A percentile compares a stretch with the other conserved stretches of the same genome.
These are phyloP conservation scores for Acidiella bohemica DNA, from an alignment of 495 filamentous ascomycete species.

Conservation along the genomic window DNA sequence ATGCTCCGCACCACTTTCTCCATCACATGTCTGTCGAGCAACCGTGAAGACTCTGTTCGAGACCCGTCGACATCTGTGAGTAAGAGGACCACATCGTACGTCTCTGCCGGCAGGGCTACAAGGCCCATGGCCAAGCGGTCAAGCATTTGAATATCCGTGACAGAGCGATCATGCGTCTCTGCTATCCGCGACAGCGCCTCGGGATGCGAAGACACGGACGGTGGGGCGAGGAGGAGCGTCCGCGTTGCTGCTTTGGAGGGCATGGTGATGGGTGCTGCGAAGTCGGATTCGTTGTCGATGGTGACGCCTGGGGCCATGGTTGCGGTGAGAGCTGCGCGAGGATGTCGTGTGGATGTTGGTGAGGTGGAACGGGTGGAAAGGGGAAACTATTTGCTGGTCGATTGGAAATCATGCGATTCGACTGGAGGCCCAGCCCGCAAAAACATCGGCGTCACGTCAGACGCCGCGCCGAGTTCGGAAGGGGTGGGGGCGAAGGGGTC, in stretches of 20 bases:
- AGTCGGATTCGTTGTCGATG: slow-evolving; percentile 33
- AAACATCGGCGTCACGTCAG: no score
- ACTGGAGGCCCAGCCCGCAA: no score
- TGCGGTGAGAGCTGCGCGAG: background rate
- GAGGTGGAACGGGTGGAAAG: background rate
- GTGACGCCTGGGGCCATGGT: slow-evolving; percentile 31
- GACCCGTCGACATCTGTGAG: slow-evolving; percentile 59
- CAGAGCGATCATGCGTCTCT: slow-evolving; percentile 50
- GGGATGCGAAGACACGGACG: slow-evolving; percentile 57
- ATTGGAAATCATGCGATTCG: no score
- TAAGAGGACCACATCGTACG: slow-evolving; percentile 78
- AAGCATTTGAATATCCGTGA: slow-evolving; percentile 93
- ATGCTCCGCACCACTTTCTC: slow-evolving; percentile 50
- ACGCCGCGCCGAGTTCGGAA: no score
- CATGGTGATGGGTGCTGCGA: slow-evolving; percentile 14
- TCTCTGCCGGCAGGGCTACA: slow-evolving; percentile 57
- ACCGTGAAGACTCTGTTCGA: slow-evolving; percentile 43
- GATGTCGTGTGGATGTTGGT: background rate
- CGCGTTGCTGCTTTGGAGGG: slow-evolving; percentile 24
- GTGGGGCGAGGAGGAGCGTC: slow-evolving; percentile 58
- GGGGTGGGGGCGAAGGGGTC: no score
- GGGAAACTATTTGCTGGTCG: no score
- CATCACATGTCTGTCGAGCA: slow-evolving; percentile 57
- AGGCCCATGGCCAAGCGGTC: slow-evolving; percentile 80
- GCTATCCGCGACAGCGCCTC: slow-evolving; percentile 45